Evolutionary conservation across 306 rosid species (phyloP).

Genomic region (Begonia loranthoides): DNA sequence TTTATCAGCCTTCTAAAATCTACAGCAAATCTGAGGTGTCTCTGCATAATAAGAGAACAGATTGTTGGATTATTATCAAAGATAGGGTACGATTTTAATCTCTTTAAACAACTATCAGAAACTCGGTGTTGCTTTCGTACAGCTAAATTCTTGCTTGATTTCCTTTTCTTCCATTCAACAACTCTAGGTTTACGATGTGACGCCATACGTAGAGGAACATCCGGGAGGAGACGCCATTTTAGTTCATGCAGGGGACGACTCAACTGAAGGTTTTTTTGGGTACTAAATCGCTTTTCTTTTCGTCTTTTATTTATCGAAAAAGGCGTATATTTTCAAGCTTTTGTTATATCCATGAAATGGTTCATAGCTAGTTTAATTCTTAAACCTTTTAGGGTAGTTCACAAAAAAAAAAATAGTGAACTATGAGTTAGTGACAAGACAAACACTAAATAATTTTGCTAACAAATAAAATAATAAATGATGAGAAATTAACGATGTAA

Average conservation of each 20-base stretch:
- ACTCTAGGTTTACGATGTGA: conserved; percentile 71
- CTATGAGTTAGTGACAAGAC: too few relatives aligned
- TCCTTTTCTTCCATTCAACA: background rate
- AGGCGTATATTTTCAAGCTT: too few relatives aligned
- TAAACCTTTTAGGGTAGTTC: too few relatives aligned
- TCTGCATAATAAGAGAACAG: conserved; percentile 66
- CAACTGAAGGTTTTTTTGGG: conserved; percentile 82
- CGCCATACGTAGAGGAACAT: conserved; percentile 90
- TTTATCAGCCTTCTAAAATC: conserved; percentile 38
- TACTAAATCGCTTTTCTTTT: conserved; percentile 11
- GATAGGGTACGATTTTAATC: conserved; percentile 37
- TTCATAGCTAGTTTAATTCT: too few relatives aligned
- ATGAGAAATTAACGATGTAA: too few relatives aligned
- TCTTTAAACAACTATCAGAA: conserved; percentile 5
- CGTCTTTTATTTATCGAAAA: too few relatives aligned
- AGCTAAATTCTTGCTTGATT: conserved; percentile 7
- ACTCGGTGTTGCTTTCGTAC: background rate
- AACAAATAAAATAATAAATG: too few relatives aligned
- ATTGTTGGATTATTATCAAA: conserved; percentile 94
- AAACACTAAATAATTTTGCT: too few relatives aligned
- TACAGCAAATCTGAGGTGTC: conserved; percentile 50
- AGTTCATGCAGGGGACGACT: conserved; percentile 79
- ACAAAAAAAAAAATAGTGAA: too few relatives aligned
- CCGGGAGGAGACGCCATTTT: conserved; percentile 98
- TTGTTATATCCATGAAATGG: too few relatives aligned